phyloP scores from a whole-genome alignment of 2,329 filamentous ascomycete species.

The Cytospora chrysosperma region DNA sequence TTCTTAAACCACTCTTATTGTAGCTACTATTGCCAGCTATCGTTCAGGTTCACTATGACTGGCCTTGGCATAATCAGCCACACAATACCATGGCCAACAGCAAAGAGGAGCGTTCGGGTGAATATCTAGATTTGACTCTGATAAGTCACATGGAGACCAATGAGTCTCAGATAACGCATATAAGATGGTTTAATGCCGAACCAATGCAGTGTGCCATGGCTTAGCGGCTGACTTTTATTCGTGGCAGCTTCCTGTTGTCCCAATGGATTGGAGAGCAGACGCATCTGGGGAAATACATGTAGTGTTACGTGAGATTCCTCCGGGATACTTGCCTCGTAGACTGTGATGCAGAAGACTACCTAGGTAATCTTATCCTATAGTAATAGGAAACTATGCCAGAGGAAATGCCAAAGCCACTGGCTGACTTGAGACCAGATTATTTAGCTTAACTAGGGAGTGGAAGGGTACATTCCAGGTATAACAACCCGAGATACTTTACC shows the following conservation, averaged over 20 bases:
- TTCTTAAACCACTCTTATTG: neutral
- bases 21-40: neutral
- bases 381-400: neutral
- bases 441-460: neutral
- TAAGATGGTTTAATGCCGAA: neutral
- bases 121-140: neutral
- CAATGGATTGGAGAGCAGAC: neutral
- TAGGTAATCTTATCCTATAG: neutral
- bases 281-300: neutral
- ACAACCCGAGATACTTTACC: no score
- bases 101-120: neutral
- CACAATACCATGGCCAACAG: neutral
- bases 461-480: no score
- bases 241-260: neutral
- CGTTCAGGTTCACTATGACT: neutral
- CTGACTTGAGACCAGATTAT: neutral
- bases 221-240: neutral
- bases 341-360: neutral
- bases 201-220: neutral
- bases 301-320: neutral
- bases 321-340: neutral
- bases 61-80: neutral
- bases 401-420: neutral
- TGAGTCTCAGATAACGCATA: neutral
- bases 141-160: neutral